A percentile compares a stretch with the other conserved stretches of the same genome.
Conservation (phyloP, 306 rosid genomes). For the Nissolia schottii region DNA sequence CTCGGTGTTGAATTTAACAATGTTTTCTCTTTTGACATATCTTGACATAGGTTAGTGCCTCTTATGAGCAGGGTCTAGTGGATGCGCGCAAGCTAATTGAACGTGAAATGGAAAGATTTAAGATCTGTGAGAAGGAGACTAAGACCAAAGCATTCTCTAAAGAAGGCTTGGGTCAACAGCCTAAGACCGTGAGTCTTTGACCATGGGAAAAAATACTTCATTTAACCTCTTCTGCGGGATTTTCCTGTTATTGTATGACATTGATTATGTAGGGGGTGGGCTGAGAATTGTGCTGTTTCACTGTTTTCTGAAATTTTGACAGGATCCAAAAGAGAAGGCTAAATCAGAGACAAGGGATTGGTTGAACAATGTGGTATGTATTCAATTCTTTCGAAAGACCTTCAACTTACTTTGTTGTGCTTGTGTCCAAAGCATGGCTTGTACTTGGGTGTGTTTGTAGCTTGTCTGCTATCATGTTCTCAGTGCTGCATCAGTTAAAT, state of each 20-base stretch:
- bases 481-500: conserved; percentile 5
- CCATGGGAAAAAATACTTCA: not conserved
- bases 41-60: conserved; percentile 87
- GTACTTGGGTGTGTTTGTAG: not conserved
- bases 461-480: not conserved
- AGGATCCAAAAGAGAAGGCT: conserved; percentile 99
- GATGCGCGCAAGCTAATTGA: conserved; percentile 94
- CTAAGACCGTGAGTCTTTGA: conserved; percentile 76
- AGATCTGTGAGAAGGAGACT: conserved; percentile 95
- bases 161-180: conserved; percentile 97
- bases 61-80: conserved; percentile 94
- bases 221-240: not conserved
- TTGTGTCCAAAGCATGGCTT: conserved; percentile 19
- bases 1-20: conserved; percentile 19
- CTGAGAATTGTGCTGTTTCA: conserved; percentile 14
- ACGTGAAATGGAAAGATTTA: conserved; percentile 98
- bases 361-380: conserved; percentile 92
- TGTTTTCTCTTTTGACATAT: conserved; percentile 30
- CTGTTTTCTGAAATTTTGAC: conserved; percentile 33
- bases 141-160: conserved; percentile 96
- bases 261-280: not conserved
- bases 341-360: conserved; percentile 97
- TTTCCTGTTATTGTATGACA: conserved; percentile 2
- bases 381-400: conserved; percentile 4
- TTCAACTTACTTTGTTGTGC: conserved; percentile 17